Evolutionary conservation across 495 filamentous ascomycete species (phyloP).

Genomic region (Hypoxylon lienhwacheense): DNA sequence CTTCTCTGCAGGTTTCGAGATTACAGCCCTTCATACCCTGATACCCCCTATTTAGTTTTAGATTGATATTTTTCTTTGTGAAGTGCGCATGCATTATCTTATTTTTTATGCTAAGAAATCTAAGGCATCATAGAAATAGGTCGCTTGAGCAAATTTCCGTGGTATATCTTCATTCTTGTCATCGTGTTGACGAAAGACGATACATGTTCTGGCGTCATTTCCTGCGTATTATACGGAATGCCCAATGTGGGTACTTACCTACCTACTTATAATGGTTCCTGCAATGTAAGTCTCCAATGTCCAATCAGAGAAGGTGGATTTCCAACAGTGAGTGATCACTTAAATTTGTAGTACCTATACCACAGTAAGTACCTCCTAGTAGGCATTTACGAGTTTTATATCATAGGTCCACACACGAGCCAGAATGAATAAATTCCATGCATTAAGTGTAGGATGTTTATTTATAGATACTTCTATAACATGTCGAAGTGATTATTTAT

Average conservation of each 20-base stretch:
- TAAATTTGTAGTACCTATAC: neutral
- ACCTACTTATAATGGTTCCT: slow-evolving; percentile 11
- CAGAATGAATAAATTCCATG: no score
- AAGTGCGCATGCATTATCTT: slow-evolving; percentile 3
- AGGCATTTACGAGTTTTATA: neutral
- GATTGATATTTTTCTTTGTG: slow-evolving; percentile 13
- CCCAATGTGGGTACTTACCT: neutral
- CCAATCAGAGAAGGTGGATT: slow-evolving; percentile 29
- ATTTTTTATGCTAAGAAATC: slow-evolving; percentile 1
- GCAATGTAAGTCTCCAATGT: slow-evolving; percentile 13
- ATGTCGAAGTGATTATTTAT: no score
- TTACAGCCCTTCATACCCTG: slow-evolving; percentile 22
- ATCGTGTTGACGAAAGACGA: neutral
- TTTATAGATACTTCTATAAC: no score
- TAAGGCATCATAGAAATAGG: neutral
- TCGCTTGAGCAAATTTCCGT: neutral
- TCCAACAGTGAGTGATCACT: slow-evolving; percentile 21
- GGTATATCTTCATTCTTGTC: no score
- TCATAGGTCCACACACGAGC: slow-evolving; percentile 7
- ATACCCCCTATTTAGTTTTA: slow-evolving; percentile 30
- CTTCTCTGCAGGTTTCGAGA: slow-evolving; percentile 21
- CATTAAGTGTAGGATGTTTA: no score
- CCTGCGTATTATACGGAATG: slow-evolving; percentile 8
- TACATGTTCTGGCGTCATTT: slow-evolving; percentile 29
- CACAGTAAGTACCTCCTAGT: neutral